Evolutionary conservation across 257 asterid species (phyloP), one percentile per base, ranked within the genome.

Genomic region (Penstemon eatonii): DNA sequence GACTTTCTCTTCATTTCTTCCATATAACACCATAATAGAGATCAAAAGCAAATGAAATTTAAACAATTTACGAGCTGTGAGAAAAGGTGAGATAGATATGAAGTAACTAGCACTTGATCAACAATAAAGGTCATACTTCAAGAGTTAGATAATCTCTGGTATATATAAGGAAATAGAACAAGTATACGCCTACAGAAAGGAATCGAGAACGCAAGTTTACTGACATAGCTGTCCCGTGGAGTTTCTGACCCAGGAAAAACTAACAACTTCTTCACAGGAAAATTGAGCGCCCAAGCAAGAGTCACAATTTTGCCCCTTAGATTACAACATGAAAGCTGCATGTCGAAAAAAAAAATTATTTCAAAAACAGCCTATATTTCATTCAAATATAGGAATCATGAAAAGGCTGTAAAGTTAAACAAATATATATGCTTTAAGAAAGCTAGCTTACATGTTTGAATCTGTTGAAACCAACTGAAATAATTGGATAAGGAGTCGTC

Each of bases 171-270:
- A 15, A 15, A 15, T 15, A 15, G 18, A 15, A 15, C 63, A 60
- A 56, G 18, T 39, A 64, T 56, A 67, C 33, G 18, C 50, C 38
- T 49, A 46, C n/a, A 53, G 43, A 64, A 66, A 53, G 45, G 6
- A 47, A 52, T 53, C 18, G 37, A 36, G 53, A 63, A 42, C 52
- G 55, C 60, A 38, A 51, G 73, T 52, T 44, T 65, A 57, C 97
- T 89, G 78, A 93, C 97, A 81, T 93, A 90, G 86, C 99, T 93
- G 42, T 93, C 97, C 84, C 97, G 90, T 0, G 99, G 91, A 77
- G 96, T 88, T 65, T 97, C 91, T 49, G 99, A 93, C 71, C 99
- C 99, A 89, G 90, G 97, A 84, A 93, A 85, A 33, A 93, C 97
- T 12, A 93, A 91, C 83, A 93, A 79, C 73, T 89, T 93, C 90